Conservation (phyloP, 495 filamentous ascomycete genomes). For the Pyrenula massariospora region DNA sequence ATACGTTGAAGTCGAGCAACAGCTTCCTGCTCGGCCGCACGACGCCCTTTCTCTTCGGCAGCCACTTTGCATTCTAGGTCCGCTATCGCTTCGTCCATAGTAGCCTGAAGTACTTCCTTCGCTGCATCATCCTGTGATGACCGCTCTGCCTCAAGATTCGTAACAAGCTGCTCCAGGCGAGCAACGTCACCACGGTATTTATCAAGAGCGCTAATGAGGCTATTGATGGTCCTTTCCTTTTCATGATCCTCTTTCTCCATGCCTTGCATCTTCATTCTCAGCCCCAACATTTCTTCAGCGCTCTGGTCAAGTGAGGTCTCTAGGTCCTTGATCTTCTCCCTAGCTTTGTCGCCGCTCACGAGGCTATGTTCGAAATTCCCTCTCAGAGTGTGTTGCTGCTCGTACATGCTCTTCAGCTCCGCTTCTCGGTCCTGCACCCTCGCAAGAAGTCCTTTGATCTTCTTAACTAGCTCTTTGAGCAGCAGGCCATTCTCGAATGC, state of each 20-base stretch:
- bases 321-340: slow-evolving; percentile 32
- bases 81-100: slow-evolving; percentile 18
- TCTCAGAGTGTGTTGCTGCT: slow-evolving; percentile 1
- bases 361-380: slow-evolving; percentile 3
- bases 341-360: slow-evolving; percentile 21
- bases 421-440: slow-evolving; percentile 25
- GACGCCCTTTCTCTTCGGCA: slow-evolving; percentile 22
- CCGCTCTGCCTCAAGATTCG: slow-evolving; percentile 32
- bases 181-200: slow-evolving; percentile 53
- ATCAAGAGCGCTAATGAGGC: slow-evolving; percentile 48
- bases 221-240: slow-evolving; percentile 43
- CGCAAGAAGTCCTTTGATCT: slow-evolving; percentile 7
- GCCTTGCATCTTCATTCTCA: slow-evolving; percentile 30
- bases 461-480: slow-evolving; percentile 27
- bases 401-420: slow-evolving; percentile 14
- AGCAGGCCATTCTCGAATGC: slow-evolving; percentile 24
- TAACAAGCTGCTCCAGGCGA: slow-evolving; percentile 49
- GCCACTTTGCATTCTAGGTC: slow-evolving; percentile 26
- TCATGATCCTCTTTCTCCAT: slow-evolving; percentile 42
- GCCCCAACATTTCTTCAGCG: slow-evolving; percentile 32
- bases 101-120: not conserved
- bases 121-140: slow-evolving; percentile 17
- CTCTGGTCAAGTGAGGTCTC: slow-evolving; percentile 48
- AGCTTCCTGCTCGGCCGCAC: slow-evolving; percentile 19
- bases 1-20: slow-evolving; percentile 23